Evolutionary conservation across 192 early-diverging fungal genomes (phyloP).

Genomic region (Coemansia sp.): DNA sequence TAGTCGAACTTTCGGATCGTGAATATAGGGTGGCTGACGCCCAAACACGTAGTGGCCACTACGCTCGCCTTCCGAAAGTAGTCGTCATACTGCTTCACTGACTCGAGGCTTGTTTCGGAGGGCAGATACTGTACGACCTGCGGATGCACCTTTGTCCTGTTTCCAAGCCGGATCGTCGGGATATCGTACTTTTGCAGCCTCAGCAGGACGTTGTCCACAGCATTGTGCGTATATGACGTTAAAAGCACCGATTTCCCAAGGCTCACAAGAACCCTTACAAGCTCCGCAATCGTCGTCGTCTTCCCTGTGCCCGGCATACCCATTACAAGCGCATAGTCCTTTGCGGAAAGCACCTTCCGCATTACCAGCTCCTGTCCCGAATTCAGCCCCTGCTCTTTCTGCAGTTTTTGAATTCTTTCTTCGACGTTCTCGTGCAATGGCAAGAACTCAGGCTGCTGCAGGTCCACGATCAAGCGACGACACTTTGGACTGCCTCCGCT

Average conservation of each 20-base stretch:
- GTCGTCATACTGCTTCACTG: slow-evolving; percentile 60
- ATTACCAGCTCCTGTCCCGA: slow-evolving; percentile 69
- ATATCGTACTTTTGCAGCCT: slow-evolving; percentile 69
- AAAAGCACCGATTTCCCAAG: slow-evolving; percentile 77
- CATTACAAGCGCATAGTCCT: slow-evolving; percentile 87
- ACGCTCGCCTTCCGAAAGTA: slow-evolving; percentile 65
- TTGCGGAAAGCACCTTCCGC: slow-evolving; percentile 67
- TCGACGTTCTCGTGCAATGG: slow-evolving; percentile 25
- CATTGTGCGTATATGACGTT: slow-evolving; percentile 88
- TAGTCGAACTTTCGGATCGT: slow-evolving; percentile 82
- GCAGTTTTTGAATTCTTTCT: slow-evolving; percentile 9
- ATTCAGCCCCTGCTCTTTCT: slow-evolving; percentile 59
- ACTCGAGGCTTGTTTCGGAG: slow-evolving; percentile 45
- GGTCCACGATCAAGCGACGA: slow-evolving; percentile 78
- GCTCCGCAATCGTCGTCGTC: slow-evolving; percentile 81
- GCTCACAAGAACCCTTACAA: slow-evolving; percentile 67
- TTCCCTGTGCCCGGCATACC: slow-evolving; percentile 99
- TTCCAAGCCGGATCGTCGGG: slow-evolving; percentile 78
- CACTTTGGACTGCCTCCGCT: slow-evolving; percentile 56
- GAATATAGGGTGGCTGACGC: slow-evolving; percentile 78
- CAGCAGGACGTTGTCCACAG: slow-evolving; percentile 88
- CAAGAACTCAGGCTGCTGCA: slow-evolving; percentile 66
- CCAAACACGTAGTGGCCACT: slow-evolving; percentile 88
- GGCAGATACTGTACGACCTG: slow-evolving; percentile 42
- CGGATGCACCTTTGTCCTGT: slow-evolving; percentile 60